Evolutionary conservation across 1,284 basidiomycete genomes (phyloP).

Genomic region (Puccinia novopanici): DNA sequence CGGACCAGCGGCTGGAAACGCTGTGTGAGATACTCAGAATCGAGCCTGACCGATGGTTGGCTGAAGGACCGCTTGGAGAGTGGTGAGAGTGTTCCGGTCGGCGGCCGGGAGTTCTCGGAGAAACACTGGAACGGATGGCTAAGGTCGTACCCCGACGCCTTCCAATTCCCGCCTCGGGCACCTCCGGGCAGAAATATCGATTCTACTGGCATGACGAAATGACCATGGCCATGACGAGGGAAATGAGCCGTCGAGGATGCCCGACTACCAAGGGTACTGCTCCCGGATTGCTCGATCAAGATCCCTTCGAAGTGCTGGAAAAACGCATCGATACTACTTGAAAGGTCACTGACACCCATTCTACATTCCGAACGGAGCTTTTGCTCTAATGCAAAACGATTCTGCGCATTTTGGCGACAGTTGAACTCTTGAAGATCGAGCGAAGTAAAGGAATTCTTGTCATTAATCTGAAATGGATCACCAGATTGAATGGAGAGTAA

Average conservation of each 20-base stretch:
- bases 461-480: slow-evolving; percentile 59
- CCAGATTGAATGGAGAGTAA: slow-evolving; percentile 54
- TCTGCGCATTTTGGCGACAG: slow-evolving; percentile 52
- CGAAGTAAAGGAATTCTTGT: slow-evolving; percentile 60
- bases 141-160: slow-evolving; percentile 28
- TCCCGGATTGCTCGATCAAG: slow-evolving; percentile 4
- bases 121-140: not conserved
- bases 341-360: slow-evolving; percentile 43
- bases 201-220: slow-evolving; percentile 38
- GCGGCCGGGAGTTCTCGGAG: slow-evolving; percentile 8
- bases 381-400: slow-evolving; percentile 35
- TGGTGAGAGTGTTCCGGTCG: not conserved
- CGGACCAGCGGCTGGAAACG: slow-evolving; percentile 24
- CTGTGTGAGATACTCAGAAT: slow-evolving; percentile 28
- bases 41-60: slow-evolving; percentile 19
- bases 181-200: slow-evolving; percentile 42
- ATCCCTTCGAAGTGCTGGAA: slow-evolving; percentile 45
- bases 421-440: slow-evolving; percentile 54
- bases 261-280: not conserved
- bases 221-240: slow-evolving; percentile 41
- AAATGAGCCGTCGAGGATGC: not conserved
- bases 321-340: slow-evolving; percentile 39
- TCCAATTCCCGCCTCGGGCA: slow-evolving; percentile 44
- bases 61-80: slow-evolving; percentile 2
- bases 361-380: slow-evolving; percentile 47